Conservation (phyloP, 2,329 filamentous ascomycete genomes). For the Hypoxylon sp. region DNA sequence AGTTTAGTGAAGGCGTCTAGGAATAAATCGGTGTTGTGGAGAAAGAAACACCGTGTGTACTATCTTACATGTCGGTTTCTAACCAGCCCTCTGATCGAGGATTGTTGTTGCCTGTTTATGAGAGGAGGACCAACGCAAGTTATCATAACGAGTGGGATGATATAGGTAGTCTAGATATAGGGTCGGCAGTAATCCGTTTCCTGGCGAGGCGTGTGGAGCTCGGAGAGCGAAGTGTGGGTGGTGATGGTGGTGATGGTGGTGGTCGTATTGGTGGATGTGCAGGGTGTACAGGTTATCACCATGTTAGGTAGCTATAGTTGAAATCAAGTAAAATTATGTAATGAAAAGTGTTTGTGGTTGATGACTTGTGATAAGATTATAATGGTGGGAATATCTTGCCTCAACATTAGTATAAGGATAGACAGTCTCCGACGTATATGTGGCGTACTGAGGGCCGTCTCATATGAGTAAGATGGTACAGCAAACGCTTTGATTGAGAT, state of each 20-base stretch:
- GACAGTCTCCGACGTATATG: too few species aligned
- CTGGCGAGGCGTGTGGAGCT: slow-evolving; percentile 18
- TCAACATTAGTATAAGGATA: too few species aligned
- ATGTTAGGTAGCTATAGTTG: slow-evolving; percentile 38
- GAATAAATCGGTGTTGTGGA: slow-evolving; percentile 27
- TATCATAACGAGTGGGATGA: slow-evolving; percentile 26
- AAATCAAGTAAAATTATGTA: slow-evolving; percentile 44
- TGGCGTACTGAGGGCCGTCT: too few species aligned
- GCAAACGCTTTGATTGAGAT: too few species aligned
- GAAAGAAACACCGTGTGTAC: slow-evolving; percentile 34
- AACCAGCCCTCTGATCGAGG: slow-evolving; percentile 8
- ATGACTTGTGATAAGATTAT: background rate
- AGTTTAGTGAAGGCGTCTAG: slow-evolving; percentile 28
- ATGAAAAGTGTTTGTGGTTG: background rate
- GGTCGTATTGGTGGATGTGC: background rate
- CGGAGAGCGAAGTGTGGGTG: slow-evolving; percentile 17
- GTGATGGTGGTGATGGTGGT: background rate
- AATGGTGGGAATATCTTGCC: background rate
- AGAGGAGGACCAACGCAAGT: slow-evolving; percentile 45
- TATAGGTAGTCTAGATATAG: slow-evolving; percentile 17
- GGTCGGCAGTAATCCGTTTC: slow-evolving; percentile 20
- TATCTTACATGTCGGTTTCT: slow-evolving; percentile 26
- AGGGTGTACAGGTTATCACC: slow-evolving; percentile 38
- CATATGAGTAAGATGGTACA: too few species aligned
- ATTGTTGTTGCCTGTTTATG: slow-evolving; percentile 19